Conservation (phyloP, 768 basidiomycete genomes). For the Boletus vermiculosoides region DNA sequence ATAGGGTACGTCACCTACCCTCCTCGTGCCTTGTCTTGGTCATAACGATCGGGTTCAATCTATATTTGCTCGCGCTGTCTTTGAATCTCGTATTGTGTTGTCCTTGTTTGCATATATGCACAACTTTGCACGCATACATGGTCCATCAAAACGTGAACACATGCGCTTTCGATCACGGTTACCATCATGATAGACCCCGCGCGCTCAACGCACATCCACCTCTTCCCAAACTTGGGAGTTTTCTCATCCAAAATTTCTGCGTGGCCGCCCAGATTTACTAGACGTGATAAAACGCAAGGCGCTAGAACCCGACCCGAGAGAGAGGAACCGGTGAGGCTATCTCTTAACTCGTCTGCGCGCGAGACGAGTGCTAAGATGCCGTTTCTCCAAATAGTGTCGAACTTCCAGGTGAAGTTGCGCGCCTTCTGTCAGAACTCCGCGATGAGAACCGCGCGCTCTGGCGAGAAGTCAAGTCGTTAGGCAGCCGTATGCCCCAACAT, state of each 20-base stretch:
- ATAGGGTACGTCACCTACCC: slow-evolving; percentile 53
- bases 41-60: slow-evolving; percentile 13
- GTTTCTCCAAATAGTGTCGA: slow-evolving; percentile 59
- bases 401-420: slow-evolving; percentile 72
- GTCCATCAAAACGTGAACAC: not conserved
- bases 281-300: slow-evolving; percentile 88
- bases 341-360: not conserved
- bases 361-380: slow-evolving; percentile 1
- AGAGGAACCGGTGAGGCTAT: slow-evolving; percentile 26
- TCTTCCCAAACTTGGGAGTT: slow-evolving; percentile 89
- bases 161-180: not conserved
- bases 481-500: slow-evolving; percentile 24
- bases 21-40: slow-evolving; percentile 1
- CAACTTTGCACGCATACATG: slow-evolving; percentile 2
- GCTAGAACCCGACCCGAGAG: slow-evolving; percentile 71
- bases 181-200: slow-evolving; percentile 56
- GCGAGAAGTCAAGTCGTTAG: slow-evolving; percentile 30
- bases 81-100: not conserved
- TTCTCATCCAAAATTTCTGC: slow-evolving; percentile 82
- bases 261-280: slow-evolving; percentile 74
- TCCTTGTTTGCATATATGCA: slow-evolving; percentile 7
- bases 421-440: slow-evolving; percentile 56
- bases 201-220: slow-evolving; percentile 76
- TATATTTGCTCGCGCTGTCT: not conserved
- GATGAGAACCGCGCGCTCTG: slow-evolving; percentile 69